These are phyloP conservation scores for Mucor circinelloides DNA, from an alignment of 371 early-diverging fungal species.

Conservation along the genomic window DNA sequence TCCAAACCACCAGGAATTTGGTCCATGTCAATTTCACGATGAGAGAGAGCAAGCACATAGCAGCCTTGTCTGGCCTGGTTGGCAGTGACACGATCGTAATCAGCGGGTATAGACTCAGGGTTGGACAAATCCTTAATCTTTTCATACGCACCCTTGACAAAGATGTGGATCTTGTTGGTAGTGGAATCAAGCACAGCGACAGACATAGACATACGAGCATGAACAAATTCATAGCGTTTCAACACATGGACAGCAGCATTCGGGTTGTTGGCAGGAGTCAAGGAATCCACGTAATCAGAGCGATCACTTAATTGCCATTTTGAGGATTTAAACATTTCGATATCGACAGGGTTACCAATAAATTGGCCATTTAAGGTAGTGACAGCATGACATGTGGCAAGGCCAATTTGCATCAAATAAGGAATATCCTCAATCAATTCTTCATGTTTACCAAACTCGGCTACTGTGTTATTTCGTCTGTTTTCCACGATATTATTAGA, in stretches of 20 bases:
- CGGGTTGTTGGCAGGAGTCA: slow-evolving; percentile 35
- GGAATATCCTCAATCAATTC: slow-evolving; percentile 40
- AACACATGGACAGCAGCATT: slow-evolving; percentile 55
- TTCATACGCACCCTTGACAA: slow-evolving; percentile 86
- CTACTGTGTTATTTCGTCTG: slow-evolving; percentile 11
- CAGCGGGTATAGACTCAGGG: slow-evolving; percentile 59
- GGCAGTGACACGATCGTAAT: slow-evolving; percentile 62
- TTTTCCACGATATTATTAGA: slow-evolving; percentile 37
- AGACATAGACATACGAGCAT: slow-evolving; percentile 83
- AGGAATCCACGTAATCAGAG: slow-evolving; percentile 46
- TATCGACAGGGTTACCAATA: slow-evolving; percentile 87
- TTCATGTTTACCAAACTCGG: slow-evolving; percentile 34
- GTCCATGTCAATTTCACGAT: slow-evolving; percentile 52
- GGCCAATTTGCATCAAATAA: slow-evolving; percentile 57
- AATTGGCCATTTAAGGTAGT: slow-evolving; percentile 67
- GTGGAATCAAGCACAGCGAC: slow-evolving; percentile 67
- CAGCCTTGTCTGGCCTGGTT: slow-evolving; percentile 73
- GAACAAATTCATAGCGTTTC: slow-evolving; percentile 86
- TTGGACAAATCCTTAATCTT: slow-evolving; percentile 64
- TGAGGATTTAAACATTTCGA: slow-evolving; percentile 87
- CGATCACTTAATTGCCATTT: slow-evolving; percentile 43
- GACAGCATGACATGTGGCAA: slow-evolving; percentile 86
- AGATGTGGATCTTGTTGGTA: slow-evolving; percentile 67
- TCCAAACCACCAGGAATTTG: slow-evolving; percentile 36
- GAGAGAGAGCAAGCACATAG: slow-evolving; percentile 79